phyloP scores from a whole-genome alignment of 805 yeast genomes.

The Wickerhamomyces mucosus region DNA sequence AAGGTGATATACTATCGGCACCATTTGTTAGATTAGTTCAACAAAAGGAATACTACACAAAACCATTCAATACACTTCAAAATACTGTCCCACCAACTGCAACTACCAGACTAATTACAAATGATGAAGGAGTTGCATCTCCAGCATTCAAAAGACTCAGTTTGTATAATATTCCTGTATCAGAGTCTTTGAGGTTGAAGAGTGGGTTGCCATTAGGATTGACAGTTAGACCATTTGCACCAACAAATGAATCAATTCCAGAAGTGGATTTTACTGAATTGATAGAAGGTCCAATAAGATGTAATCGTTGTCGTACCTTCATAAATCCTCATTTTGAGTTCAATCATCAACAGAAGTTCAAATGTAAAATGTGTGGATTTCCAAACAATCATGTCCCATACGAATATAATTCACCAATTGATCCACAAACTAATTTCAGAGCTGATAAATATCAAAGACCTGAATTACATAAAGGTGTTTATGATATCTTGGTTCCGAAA shows the following conservation, averaged over 20 bases:
- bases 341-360: conserved; percentile 49
- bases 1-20: conserved; percentile 10
- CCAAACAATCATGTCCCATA: conserved; percentile 51
- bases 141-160: conserved; percentile 73
- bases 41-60: conserved; percentile 15
- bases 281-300: conserved; percentile 70
- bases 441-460: conserved; percentile 57
- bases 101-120: conserved; percentile 57
- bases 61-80: conserved; percentile 59
- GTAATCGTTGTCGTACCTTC: conserved; percentile 86
- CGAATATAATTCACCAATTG: conserved; percentile 58
- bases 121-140: conserved; percentile 80
- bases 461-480: conserved; percentile 74
- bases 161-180: conserved; percentile 74
- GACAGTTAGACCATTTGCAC: conserved; percentile 79
- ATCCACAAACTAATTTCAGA: conserved; percentile 45
- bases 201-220: conserved; percentile 78
- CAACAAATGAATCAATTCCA: conserved; percentile 47
- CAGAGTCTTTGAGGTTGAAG: conserved; percentile 56
- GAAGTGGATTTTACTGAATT: conserved; percentile 45
- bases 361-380: conserved; percentile 83
- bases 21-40: conserved; percentile 10
- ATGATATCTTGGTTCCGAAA: conserved; percentile 73
- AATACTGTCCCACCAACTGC: conserved; percentile 71
- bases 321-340: conserved; percentile 74